A percentile compares a stretch with the other conserved stretches of the same genome.
Conservation (phyloP, 441 rosid genomes). For the Capsella rubella region DNA sequence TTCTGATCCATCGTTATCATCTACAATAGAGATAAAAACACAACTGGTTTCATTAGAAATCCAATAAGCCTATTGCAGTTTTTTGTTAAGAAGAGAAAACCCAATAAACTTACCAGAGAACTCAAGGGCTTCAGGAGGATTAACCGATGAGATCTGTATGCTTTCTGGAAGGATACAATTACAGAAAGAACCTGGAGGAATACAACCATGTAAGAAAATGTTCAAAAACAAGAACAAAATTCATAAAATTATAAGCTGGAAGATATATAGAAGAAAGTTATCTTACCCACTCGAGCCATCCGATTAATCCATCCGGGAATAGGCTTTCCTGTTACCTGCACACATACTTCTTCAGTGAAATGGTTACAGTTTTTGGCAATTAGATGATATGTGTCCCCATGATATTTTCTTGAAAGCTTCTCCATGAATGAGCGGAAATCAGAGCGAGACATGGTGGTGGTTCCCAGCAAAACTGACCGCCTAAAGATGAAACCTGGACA, state of each 20-base stretch:
- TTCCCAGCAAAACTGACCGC: conserved; percentile 82
- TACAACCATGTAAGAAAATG: conserved; percentile 4
- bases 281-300: conserved; percentile 86
- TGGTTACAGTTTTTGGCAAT: conserved; percentile 98
- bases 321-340: conserved; percentile 79
- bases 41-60: conserved; percentile 12
- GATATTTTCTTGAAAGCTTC: conserved; percentile 76
- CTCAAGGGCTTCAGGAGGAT: conserved; percentile 75
- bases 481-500: conserved; percentile 97
- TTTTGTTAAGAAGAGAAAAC: conserved; percentile 19
- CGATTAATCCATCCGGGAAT: conserved; percentile 98
- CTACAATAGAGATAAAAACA: conserved; percentile 33
- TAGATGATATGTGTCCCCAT: conserved; percentile 91
- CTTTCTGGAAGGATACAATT: conserved; percentile 92
- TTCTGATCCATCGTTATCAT: conserved; percentile 56
- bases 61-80: background rate
- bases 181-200: conserved; percentile 84
- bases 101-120: conserved; percentile 62
- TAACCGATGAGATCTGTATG: conserved; percentile 81
- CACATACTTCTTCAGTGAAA: conserved; percentile 90
- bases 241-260: background rate
- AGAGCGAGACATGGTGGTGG: conserved; percentile 64
- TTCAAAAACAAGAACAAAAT: conserved; percentile 4
- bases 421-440: conserved; percentile 91
- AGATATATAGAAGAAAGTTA: conserved; percentile 8